Evolutionary conservation across 164 flowering plant species (phyloP), one percentile per base, ranked within the genome.

Genomic region (Santalum album): DNA sequence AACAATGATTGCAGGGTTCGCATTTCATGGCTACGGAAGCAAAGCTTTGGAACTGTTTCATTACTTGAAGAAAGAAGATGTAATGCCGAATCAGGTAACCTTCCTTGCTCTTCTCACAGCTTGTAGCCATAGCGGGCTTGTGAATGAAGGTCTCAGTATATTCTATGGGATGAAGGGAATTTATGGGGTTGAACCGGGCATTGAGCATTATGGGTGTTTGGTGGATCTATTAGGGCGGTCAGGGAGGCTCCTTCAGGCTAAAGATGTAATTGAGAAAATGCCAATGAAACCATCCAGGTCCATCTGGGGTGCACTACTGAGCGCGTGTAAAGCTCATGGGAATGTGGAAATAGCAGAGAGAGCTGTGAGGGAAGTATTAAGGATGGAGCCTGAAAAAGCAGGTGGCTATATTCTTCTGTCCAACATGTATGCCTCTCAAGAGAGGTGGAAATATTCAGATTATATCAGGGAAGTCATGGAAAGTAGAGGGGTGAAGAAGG

Each of bases 361-460:
- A 24, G 76, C 84, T 43, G 51, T 51, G 36, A 63, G 18, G 25
- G 82, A 75, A 63, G 56, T 79, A 53, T 55, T 66, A 26, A 73
- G 74, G 53, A 42, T 79, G 20, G 84, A 79, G 59, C 82, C 84
- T 20, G 78, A 70, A 61, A 64, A 67, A 54, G 81, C 77, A 48
- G 82, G 81, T 26, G 73, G 75, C 12, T 79, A 72, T 57, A 39
- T 77, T 21, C 38, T 75, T 59, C 56, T 77, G 65, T 72, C 81
- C 7, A 79, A 75, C 44, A 39, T 71, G n/a, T 76, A 75, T 60
- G 75, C 80, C 50, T 65, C 76, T 16, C 47, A 29, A 53, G 78
- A 76, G 55, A 70, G 55, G 39, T 75, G 75, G 81, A 66, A 62
- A 24, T 51, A 64, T 23, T 66, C 84, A 6, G 59, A 71, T 53